Evolutionary conservation across 805 yeast genomes (phyloP), one percentile per base, ranked within the genome.

Genomic region (Candida khao-thaluensis): DNA sequence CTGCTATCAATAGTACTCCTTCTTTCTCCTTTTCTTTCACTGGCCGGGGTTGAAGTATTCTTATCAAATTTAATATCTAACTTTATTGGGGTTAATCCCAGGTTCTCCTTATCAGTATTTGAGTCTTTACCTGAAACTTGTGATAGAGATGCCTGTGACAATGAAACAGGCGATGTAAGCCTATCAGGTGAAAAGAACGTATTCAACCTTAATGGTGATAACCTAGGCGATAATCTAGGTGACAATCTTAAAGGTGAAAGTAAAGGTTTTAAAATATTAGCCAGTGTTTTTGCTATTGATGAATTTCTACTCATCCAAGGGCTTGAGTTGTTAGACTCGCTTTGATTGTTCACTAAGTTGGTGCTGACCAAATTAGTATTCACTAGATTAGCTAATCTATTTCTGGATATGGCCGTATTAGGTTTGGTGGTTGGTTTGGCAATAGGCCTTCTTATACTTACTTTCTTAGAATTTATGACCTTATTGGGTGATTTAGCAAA

Each of bases 1-100:
- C 72, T 65, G 30, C 59, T 62, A 25, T 68, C 69, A 23, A 59
- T 46, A 24, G 62, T 53, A 14, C 41, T 36, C 9, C 37, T 38
- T 25, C 46, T 7, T 8, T 22, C 9, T 8, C 24, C 10, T 10
- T 22, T 22, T 8, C 10, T 27, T 42, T n/a, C 44, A 43, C 34
- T 20, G 25, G 34, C 30, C 16, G 50, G 47, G 7, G 49, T 42
- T 7, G 47, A 47, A 7, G 48, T 36, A n/a, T 41, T 32, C 37
- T 43, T 36, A 16, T 27, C 18, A 15, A 18, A 33, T 11, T n/a
- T 28, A 17, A 37, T 17, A 29, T 40, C 38, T 10, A 25, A 9
- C 22, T 47, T 47, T 17, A 41, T 41, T 2, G 50, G 50, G 1
- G 50, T 47, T 2, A 45, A 35, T 17, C 38, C 40, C 14, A 18